phyloP scores from a whole-genome alignment of 2,329 filamentous ascomycete genomes.

The Colletotrichum graminicola region DNA sequence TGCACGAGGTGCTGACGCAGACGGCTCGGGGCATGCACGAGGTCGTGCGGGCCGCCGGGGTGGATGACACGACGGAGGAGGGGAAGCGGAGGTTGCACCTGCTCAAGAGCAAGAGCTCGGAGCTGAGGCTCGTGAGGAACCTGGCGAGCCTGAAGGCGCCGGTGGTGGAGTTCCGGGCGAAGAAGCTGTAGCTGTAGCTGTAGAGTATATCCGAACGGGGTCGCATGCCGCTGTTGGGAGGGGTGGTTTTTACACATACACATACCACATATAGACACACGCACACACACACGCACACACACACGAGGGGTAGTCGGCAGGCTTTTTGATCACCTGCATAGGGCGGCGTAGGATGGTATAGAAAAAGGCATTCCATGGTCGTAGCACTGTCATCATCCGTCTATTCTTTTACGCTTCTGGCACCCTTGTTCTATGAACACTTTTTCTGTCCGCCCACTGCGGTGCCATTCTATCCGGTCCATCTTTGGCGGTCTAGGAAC shows the following conservation, averaged over 20 bases:
- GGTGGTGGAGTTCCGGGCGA: slow-evolving; percentile 71
- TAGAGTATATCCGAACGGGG: slow-evolving; percentile 44
- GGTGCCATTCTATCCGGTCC: background rate
- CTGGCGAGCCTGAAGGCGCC: slow-evolving; percentile 76
- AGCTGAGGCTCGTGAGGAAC: slow-evolving; percentile 86
- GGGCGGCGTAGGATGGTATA: slow-evolving; percentile 26
- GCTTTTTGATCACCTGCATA: slow-evolving; percentile 18
- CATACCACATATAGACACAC: background rate
- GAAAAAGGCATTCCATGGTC: slow-evolving; percentile 30
- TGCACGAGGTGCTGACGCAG: slow-evolving; percentile 85
- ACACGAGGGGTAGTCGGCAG: background rate
- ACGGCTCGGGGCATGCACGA: slow-evolving; percentile 74
- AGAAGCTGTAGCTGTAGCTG: slow-evolving; percentile 59
- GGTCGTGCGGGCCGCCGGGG: slow-evolving; percentile 59
- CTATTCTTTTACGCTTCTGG: background rate
- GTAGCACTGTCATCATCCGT: slow-evolving; percentile 40
- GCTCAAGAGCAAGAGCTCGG: slow-evolving; percentile 84
- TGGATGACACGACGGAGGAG: slow-evolving; percentile 58
- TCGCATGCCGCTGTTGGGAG: background rate
- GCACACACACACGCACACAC: slow-evolving; percentile 4
- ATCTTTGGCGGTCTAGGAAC: background rate
- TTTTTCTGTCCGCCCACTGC: background rate
- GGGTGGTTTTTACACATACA: background rate
- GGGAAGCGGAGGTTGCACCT: slow-evolving; percentile 72
- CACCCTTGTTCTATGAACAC: slow-evolving; percentile 1